Percentiles rank a stretch among this genome's conserved stretches.
Evolutionary conservation across 495 filamentous ascomycete species (phyloP).

Genomic region (Saxophila tyrrhenica): DNA sequence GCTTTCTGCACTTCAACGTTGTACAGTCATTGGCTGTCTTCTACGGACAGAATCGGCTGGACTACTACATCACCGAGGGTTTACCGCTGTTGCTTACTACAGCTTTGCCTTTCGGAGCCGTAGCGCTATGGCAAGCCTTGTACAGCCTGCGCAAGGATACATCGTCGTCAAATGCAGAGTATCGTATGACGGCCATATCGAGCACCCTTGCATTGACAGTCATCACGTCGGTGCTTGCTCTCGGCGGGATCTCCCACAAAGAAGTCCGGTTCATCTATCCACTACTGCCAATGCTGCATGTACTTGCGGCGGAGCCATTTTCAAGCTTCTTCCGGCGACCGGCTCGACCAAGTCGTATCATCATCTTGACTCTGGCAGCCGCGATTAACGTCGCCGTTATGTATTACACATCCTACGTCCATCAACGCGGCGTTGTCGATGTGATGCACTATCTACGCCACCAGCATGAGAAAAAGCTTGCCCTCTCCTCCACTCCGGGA

Average conservation of each 20-base stretch:
- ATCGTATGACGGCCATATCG: background rate
- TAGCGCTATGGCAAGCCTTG: slow-evolving; percentile 50
- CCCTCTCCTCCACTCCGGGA: background rate
- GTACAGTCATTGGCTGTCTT: slow-evolving; percentile 75
- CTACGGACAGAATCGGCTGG: slow-evolving; percentile 83
- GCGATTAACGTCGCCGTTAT: slow-evolving; percentile 59
- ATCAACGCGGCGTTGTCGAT: slow-evolving; percentile 65
- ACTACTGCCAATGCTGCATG: slow-evolving; percentile 71
- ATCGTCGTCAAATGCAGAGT: background rate
- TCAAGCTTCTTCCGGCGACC: background rate
- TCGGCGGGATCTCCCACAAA: slow-evolving; percentile 85
- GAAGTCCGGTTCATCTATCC: slow-evolving; percentile 97
- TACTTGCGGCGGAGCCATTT: slow-evolving; percentile 40
- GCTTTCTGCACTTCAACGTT: slow-evolving; percentile 88
- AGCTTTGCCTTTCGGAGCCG: slow-evolving; percentile 59
- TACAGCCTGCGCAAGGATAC: background rate
- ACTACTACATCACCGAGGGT: slow-evolving; percentile 88
- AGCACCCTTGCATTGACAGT: slow-evolving; percentile 14
- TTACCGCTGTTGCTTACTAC: slow-evolving; percentile 80
- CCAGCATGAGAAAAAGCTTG: slow-evolving; percentile 44
- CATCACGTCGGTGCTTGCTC: slow-evolving; percentile 17
- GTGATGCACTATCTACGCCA: slow-evolving; percentile 63
- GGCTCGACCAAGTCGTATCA: slow-evolving; percentile 49
- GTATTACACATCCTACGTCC: slow-evolving; percentile 59
- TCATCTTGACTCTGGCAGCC: slow-evolving; percentile 47